Base-by-base conservation (phyloP, 306 rosid species). In the Mucuna pruriens region DNA sequence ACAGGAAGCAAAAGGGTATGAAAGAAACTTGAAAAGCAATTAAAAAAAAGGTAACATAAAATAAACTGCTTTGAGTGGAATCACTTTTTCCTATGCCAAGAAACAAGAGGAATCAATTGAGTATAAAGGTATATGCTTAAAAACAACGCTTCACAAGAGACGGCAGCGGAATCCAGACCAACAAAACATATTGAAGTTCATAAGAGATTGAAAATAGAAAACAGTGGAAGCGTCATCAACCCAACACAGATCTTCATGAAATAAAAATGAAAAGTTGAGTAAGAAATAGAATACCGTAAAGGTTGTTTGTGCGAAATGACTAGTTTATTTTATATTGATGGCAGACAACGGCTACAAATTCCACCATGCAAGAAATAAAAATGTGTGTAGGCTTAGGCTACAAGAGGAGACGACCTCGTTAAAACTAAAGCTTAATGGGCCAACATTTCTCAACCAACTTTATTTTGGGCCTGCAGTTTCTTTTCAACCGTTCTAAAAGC, bases 321-420 rank as follows among this genome's bases (percentile, higher is more conserved):
- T 29, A 31, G 23, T 48, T 29, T 44, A 1, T 11, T 67, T 55
- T 26, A 11, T 9, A 34, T 49, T 49, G 49, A 49, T 63, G 74
- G 74, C 10, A 49, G 80, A 73, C 74, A 73, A 80, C 80, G 84
- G 84, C 84, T 81, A 63, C 84, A 22, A 61, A 73, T 46, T 45
- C 19, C 38, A 23, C 20, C 20, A 5, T 52, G 49, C 31, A 42
- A 16, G 67, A 55, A 38, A 11, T 2, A 29, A 16, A 10, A 67
- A 16, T 20, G 39, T 44, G 7, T 20, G 66, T 26, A 11, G 40
- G 20, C 20, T 42, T 6, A 22, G 16, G 20, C 20, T 42, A 9
- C 19, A 20, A 69, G 57, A 3, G 46, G 16, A 72, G 64, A 49
- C 19, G 46, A 52, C 48, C 9, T 51, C 16, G 33, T 23, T 48